Conservation (phyloP, 140 eudicot species). For the Flaveria floridana region DNA sequence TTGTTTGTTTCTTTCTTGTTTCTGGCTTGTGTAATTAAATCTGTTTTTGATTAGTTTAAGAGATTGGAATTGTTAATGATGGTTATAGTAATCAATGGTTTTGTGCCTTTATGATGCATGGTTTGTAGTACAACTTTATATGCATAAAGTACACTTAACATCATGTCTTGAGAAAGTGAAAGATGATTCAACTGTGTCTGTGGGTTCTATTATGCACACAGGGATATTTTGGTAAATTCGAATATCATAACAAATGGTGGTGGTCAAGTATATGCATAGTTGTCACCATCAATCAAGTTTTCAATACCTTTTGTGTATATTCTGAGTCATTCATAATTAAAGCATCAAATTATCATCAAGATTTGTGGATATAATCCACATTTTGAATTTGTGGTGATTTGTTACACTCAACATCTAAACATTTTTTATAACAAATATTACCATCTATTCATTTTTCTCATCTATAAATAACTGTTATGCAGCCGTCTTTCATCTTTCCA, state of each 20-base stretch:
- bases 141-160: slow-evolving; percentile 26
- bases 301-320: slow-evolving; percentile 16
- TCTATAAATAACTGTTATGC: not conserved
- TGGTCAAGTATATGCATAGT: slow-evolving; percentile 26
- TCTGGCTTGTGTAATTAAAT: slow-evolving; percentile 25
- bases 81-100: slow-evolving; percentile 27
- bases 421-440: not conserved
- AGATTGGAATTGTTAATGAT: slow-evolving; percentile 30
- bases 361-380: slow-evolving; percentile 20
- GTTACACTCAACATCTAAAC: not conserved
- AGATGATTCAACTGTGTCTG: slow-evolving; percentile 22
- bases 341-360: slow-evolving; percentile 25
- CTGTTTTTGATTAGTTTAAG: slow-evolving; percentile 28
- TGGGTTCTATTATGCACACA: slow-evolving; percentile 9
- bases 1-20: slow-evolving; percentile 25
- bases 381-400: not conserved
- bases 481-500: not conserved
- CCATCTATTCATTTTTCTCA: not conserved
- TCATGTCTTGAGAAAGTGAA: slow-evolving; percentile 28
- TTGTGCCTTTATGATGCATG: slow-evolving; percentile 29
- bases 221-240: slow-evolving; percentile 8
- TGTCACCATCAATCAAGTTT: slow-evolving; percentile 30
- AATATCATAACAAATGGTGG: slow-evolving; percentile 24
- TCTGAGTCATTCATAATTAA: slow-evolving; percentile 15
- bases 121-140: slow-evolving; percentile 22